A percentile compares a stretch with the other conserved stretches of the same genome.
Conservation (phyloP, 2,329 filamentous ascomycete genomes). For the Chaetothyriales sp. region DNA sequence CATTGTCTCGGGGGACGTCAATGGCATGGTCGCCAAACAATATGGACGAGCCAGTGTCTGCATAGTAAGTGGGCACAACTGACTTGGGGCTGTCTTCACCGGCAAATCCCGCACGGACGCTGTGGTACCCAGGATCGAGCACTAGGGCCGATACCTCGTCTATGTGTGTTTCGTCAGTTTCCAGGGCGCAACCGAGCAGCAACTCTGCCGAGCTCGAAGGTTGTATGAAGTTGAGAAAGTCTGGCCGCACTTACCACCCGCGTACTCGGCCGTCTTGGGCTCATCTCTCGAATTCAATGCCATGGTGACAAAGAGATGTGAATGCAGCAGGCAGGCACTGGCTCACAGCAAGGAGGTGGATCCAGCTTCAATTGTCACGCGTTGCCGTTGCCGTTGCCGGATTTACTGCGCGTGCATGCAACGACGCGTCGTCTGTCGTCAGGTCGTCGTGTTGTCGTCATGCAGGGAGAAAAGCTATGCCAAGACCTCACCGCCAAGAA, state of each 20-base stretch:
- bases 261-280: slow-evolving; percentile 35
- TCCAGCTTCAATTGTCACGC: background rate
- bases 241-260: slow-evolving; percentile 30
- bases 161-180: slow-evolving; percentile 26
- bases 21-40: slow-evolving; percentile 87
- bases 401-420: too few relatives aligned
- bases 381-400: too few relatives aligned
- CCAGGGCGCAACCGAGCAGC: too few relatives aligned
- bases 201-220: slow-evolving; percentile 1
- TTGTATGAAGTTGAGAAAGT: slow-evolving; percentile 4
- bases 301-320: background rate
- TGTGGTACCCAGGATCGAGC: slow-evolving; percentile 85
- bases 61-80: slow-evolving; percentile 82
- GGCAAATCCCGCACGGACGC: slow-evolving; percentile 85
- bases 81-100: slow-evolving; percentile 96
- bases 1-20: slow-evolving; percentile 56
- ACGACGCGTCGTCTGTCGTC: too few relatives aligned
- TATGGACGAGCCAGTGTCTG: slow-evolving; percentile 41
- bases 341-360: background rate
- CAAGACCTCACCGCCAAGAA: too few relatives aligned
- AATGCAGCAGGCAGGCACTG: too few relatives aligned
- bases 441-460: too few relatives aligned
- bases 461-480: too few relatives aligned
- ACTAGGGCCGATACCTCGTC: slow-evolving; percentile 97
- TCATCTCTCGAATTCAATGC: slow-evolving; percentile 16